Base-by-base conservation (phyloP, 2,329 filamentous ascomycete species). In the Tetracladium maxilliforme region DNA sequence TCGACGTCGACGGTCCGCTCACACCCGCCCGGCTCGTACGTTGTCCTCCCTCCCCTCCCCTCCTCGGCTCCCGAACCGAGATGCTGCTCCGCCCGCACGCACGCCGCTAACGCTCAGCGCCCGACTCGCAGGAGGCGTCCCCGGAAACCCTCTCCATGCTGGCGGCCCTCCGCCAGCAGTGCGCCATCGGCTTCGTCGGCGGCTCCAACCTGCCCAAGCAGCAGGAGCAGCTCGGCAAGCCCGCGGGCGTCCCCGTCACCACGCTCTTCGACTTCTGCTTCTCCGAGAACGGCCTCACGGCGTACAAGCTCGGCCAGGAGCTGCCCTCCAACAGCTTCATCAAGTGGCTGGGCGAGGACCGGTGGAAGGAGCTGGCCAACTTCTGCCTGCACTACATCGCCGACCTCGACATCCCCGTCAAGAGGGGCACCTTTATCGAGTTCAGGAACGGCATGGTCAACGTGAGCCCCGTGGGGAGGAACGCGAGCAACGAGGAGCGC, bases 231-330 rank as follows among this genome's bases (percentile, higher is more conserved):
- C 70, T 95, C 33, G 84, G 84, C 48, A 65, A 70, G 4, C 49
- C 67, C 14, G 57, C 65, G 30, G 51, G 56, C 15, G 64, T 76
- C 39, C 50, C 61, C 39, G 87, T 95, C 33, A 84, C 74, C 26
- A 62, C 70, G 33, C 73, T 95, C 43, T 98, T 98, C 62, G 90
- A 98, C 63, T 98, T 82, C 60, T 90, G 79, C 69, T 98, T 98
- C 60, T 64, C 84, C 30, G 90, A 98, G 61, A 98, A 98, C 57
- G 90, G 90, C 8, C 70, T 98, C 39, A 92, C 80, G 3, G 90
- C 87, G 21, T 92, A 68, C 64, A 83, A 84, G 45, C 57, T 86
- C 44, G 90, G 87, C 42, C 54, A 74, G 48, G 64, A 68, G 28
- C 70, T 95, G 30, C 62, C 75, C 2, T 73, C 71, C 43, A 78